phyloP scores from a whole-genome alignment of 208 protist genomes.

The Leishmania major region DNA sequence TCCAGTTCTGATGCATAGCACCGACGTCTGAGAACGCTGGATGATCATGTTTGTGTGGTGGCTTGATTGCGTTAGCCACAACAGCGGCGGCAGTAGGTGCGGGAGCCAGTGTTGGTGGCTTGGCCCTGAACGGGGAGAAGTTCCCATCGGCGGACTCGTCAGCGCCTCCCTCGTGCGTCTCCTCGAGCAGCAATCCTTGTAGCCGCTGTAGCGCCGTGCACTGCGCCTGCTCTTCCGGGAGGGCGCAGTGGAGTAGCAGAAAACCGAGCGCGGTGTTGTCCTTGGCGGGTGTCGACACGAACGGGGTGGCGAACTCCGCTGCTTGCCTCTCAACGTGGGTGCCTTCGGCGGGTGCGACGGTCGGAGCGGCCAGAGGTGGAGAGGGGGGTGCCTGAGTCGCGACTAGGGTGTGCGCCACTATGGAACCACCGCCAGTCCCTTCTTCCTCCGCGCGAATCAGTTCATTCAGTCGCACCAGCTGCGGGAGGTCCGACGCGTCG shows the following conservation, averaged over 20 bases:
- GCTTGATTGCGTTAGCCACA: background rate
- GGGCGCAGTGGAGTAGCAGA: conserved; percentile 15
- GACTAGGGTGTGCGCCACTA: background rate
- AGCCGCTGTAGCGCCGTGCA: conserved; percentile 24
- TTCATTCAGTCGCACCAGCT: conserved; percentile 13
- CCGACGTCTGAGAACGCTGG: background rate
- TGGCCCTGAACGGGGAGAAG: background rate
- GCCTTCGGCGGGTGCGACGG: background rate
- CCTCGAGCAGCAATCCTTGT: conserved; percentile 12
- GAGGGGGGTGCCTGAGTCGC: background rate
- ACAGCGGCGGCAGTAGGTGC: background rate
- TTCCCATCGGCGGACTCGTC: background rate
- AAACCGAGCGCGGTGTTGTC: conserved; percentile 20
- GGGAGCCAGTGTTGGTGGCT: background rate
- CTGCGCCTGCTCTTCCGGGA: conserved; percentile 15
- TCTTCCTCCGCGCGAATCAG: conserved; percentile 24
- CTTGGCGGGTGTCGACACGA: background rate
- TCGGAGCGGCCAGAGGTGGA: background rate
- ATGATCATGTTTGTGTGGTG: background rate
- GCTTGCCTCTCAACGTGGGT: background rate
- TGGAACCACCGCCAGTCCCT: background rate
- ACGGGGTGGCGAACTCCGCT: background rate
- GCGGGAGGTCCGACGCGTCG: conserved; percentile 20
- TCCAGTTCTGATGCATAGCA: background rate
- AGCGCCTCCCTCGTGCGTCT: background rate